phyloP scores from a whole-genome alignment of 2,329 filamentous ascomycete species.

The Neonectria punicea region DNA sequence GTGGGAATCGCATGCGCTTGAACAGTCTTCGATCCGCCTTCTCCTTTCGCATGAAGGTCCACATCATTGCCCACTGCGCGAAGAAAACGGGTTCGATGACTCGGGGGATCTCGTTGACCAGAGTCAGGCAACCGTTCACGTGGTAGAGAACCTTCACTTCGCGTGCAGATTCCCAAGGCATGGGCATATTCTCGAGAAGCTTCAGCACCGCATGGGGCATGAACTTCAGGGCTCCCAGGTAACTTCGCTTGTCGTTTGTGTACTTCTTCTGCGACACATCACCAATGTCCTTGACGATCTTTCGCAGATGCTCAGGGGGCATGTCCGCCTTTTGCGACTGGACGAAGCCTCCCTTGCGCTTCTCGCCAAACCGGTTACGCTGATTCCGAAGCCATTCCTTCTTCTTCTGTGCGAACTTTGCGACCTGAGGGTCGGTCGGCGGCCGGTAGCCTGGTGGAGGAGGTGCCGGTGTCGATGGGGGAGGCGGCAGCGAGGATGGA shows the following conservation, averaged over 20 bases:
- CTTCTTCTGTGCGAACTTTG: slow-evolving; percentile 98
- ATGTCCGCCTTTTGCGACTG: slow-evolving; percentile 99
- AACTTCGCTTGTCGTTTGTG: slow-evolving; percentile 97
- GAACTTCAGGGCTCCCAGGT: slow-evolving; percentile 96
- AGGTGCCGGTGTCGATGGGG: slow-evolving; percentile 69
- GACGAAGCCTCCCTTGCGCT: slow-evolving; percentile 94
- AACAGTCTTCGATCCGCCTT: slow-evolving; percentile 96
- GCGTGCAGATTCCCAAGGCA: slow-evolving; percentile 97
- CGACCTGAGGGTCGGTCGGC: slow-evolving; percentile 81
- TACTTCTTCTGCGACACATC: slow-evolving; percentile 99
- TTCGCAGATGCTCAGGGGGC: slow-evolving; percentile 97
- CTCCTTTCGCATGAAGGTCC: slow-evolving; percentile 97
- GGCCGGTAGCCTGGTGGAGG: slow-evolving; percentile 89
- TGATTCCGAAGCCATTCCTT: slow-evolving; percentile 96
- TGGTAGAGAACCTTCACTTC: slow-evolving; percentile 99
- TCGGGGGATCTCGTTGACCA: slow-evolving; percentile 95
- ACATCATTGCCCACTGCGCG: slow-evolving; percentile 99
- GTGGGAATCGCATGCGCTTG: slow-evolving; percentile 98
- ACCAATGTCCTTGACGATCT: slow-evolving; percentile 98
- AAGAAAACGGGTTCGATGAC: slow-evolving; percentile 99
- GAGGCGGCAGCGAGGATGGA: slow-evolving; percentile 66
- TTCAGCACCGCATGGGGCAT: slow-evolving; percentile 99
- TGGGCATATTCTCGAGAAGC: slow-evolving; percentile 98
- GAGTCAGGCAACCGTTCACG: slow-evolving; percentile 94
- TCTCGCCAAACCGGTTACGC: slow-evolving; percentile 94